Percentiles rank a stretch among this genome's conserved stretches.
Evolutionary conservation across 257 asterid species (phyloP).

Genomic region (Misopates orontium): DNA sequence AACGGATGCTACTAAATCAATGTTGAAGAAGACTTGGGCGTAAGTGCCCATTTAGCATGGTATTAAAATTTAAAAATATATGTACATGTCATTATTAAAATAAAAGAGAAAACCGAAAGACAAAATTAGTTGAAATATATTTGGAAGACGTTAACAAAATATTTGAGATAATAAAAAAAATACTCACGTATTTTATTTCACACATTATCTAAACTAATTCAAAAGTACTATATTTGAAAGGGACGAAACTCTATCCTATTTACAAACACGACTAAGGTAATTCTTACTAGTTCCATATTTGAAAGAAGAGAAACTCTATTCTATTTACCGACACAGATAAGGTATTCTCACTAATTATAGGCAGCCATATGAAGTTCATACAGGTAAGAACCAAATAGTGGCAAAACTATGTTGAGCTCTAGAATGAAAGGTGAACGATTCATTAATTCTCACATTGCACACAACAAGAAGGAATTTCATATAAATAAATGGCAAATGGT

Average conservation of each 20-base stretch:
- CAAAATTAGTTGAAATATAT: too few relatives aligned
- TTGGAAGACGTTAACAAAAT: too few relatives aligned
- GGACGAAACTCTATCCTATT: not conserved
- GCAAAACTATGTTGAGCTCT: not conserved
- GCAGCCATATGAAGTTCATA: not conserved
- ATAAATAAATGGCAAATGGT: slow-evolving; percentile 5
- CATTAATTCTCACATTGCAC: not conserved
- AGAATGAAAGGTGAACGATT: not conserved
- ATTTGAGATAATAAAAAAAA: too few relatives aligned
- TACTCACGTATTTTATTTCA: too few relatives aligned
- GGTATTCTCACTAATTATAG: not conserved
- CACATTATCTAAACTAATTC: not conserved
- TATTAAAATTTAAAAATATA: too few relatives aligned
- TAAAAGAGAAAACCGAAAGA: too few relatives aligned
- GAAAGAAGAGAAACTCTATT: not conserved
- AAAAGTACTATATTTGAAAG: slow-evolving; percentile 3
- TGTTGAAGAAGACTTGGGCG: too few relatives aligned
- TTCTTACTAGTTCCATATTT: too few relatives aligned
- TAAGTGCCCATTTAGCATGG: too few relatives aligned
- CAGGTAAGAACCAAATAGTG: not conserved
- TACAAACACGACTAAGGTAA: not conserved
- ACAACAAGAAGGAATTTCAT: not conserved
- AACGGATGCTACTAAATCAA: not conserved
- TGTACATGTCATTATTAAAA: too few relatives aligned
- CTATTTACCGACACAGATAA: not conserved